A percentile compares a stretch with the other conserved stretches of the same genome.
Evolutionary conservation across 2,329 filamentous ascomycete species (phyloP).

Genomic region (Colletotrichum navitas): DNA sequence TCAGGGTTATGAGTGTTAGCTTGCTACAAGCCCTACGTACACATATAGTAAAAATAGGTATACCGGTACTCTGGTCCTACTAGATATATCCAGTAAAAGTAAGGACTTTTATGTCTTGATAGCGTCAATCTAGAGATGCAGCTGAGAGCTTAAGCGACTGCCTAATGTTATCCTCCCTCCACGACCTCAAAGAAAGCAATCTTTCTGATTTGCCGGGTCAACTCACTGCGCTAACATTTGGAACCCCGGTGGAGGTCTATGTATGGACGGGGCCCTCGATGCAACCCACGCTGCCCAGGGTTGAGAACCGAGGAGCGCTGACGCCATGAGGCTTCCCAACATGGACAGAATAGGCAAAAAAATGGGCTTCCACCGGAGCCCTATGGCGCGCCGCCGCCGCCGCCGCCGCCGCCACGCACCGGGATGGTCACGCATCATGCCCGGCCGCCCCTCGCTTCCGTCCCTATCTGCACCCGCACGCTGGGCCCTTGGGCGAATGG

Average conservation of each 20-base stretch:
- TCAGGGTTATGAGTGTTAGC: too few relatives aligned
- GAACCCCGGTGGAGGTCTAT: not conserved
- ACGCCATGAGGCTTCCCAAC: constrained; percentile 8
- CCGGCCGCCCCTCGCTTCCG: constrained; percentile 30
- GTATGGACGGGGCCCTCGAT: not conserved
- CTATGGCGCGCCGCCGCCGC: constrained; percentile 9
- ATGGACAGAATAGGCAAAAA: not conserved
- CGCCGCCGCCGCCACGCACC: constrained; percentile 14
- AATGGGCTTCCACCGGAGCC: constrained; percentile 16
- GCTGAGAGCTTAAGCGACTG: too few relatives aligned
- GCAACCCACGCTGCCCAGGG: constrained; percentile 20
- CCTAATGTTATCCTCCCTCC: too few relatives aligned
- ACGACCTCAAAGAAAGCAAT: too few relatives aligned
- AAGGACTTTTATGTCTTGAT: too few relatives aligned
- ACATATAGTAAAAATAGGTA: too few relatives aligned
- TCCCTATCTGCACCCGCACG: constrained; percentile 23
- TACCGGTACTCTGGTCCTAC: too few relatives aligned
- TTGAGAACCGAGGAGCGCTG: constrained; percentile 1
- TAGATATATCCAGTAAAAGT: too few relatives aligned
- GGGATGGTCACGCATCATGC: constrained; percentile 25
- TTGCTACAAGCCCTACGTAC: too few relatives aligned
- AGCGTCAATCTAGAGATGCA: too few relatives aligned
- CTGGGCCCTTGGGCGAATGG: constrained; percentile 23
- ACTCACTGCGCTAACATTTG: too few relatives aligned
- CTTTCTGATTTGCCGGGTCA: too few relatives aligned